Conservation (phyloP, 306 rosid genomes). For the Casuarina glauca region DNA sequence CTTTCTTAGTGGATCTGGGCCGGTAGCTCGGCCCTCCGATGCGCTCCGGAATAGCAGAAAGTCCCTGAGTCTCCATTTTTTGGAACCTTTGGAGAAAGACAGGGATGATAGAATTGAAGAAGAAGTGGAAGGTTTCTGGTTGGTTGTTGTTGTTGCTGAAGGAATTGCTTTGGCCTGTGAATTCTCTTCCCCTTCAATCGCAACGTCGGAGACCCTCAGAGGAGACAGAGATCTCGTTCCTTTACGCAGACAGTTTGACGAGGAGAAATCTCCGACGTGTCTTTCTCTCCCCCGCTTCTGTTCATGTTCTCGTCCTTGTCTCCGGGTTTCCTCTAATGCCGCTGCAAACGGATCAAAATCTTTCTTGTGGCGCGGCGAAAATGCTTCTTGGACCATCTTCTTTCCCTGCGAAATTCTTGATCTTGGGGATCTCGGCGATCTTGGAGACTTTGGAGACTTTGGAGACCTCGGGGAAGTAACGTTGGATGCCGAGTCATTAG, state of each 20-base stretch:
- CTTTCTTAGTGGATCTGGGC: conserved; percentile 54
- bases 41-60: conserved; percentile 78
- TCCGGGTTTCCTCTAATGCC: conserved; percentile 42
- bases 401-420: conserved; percentile 41
- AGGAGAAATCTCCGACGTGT: background rate
- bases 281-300: conserved; percentile 53
- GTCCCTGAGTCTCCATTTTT: conserved; percentile 77
- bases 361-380: conserved; percentile 40
- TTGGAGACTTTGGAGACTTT: conserved; percentile 31
- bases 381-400: conserved; percentile 39
- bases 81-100: conserved; percentile 57
- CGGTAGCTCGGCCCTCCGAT: conserved; percentile 75
- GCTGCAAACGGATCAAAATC: conserved; percentile 54
- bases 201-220: conserved; percentile 63
- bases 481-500: conserved; percentile 16
- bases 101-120: conserved; percentile 59
- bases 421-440: conserved; percentile 21
- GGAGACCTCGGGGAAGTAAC: conserved; percentile 43
- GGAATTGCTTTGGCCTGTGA: conserved; percentile 26
- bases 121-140: conserved; percentile 24
- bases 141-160: conserved; percentile 49
- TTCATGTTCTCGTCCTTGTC: background rate
- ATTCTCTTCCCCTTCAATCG: conserved; percentile 36
- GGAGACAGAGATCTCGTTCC: conserved; percentile 81
- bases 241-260: conserved; percentile 32